Conservation (phyloP, 2,329 filamentous ascomycete genomes). For the Fusarium veterinarium region DNA sequence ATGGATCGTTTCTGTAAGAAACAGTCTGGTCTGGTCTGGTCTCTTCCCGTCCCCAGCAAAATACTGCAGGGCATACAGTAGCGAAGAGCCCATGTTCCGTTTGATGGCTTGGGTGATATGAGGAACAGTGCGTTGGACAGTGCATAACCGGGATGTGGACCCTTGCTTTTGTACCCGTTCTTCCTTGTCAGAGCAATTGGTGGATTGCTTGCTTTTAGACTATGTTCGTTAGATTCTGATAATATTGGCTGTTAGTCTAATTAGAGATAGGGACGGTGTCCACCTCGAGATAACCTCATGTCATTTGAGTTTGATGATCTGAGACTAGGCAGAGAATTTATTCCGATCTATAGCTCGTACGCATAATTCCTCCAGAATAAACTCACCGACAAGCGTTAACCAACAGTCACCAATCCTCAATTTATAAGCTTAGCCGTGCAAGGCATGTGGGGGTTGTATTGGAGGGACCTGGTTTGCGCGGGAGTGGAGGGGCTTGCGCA, state of each 20-base stretch:
- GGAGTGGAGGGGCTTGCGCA: slow-evolving; percentile 36
- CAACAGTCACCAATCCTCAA: slow-evolving; percentile 4
- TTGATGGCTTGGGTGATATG: slow-evolving; percentile 9
- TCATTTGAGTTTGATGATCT: not conserved
- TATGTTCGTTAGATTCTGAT: slow-evolving; percentile 10
- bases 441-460: slow-evolving; percentile 27
- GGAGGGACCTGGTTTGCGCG: slow-evolving; percentile 34
- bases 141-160: slow-evolving; percentile 29
- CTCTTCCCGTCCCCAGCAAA: slow-evolving; percentile 32
- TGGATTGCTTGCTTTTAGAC: slow-evolving; percentile 5
- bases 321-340: not conserved
- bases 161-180: slow-evolving; percentile 21
- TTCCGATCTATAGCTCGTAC: not conserved
- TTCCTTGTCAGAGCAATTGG: slow-evolving; percentile 16
- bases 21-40: slow-evolving; percentile 25
- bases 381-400: not conserved
- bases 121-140: slow-evolving; percentile 25
- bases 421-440: slow-evolving; percentile 28
- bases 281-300: slow-evolving; percentile 6
- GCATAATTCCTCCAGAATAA: not conserved
- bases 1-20: slow-evolving; percentile 28
- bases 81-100: slow-evolving; percentile 16
- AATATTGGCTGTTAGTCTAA: slow-evolving; percentile 18
- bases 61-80: slow-evolving; percentile 7
- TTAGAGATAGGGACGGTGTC: slow-evolving; percentile 4